Conservation (phyloP, 2,329 filamentous ascomycete species). For the Botrytis byssoidea region DNA sequence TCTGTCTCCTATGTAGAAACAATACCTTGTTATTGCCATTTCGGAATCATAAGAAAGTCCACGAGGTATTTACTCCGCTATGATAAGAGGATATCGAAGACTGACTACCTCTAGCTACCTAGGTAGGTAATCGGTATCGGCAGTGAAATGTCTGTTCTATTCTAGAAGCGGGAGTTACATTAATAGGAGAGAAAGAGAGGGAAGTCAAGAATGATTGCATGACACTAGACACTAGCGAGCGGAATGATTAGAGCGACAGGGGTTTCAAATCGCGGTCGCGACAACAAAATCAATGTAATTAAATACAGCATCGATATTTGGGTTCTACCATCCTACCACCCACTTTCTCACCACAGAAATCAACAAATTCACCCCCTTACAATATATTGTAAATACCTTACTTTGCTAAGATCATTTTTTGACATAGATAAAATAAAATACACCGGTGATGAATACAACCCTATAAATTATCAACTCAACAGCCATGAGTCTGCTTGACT, state of each 20-base stretch:
- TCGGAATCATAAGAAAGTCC: too few species aligned
- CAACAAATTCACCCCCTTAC: slow-evolving; percentile 23
- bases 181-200: not conserved
- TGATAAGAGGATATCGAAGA: not conserved
- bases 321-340: slow-evolving; percentile 25
- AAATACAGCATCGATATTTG: slow-evolving; percentile 27
- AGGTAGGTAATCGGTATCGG: not conserved
- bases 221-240: slow-evolving; percentile 14
- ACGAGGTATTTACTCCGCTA: not conserved
- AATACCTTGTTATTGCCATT: not conserved
- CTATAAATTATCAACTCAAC: slow-evolving; percentile 24
- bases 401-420: slow-evolving; percentile 20
- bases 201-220: slow-evolving; percentile 6
- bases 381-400: slow-evolving; percentile 21
- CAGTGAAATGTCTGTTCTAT: slow-evolving; percentile 2
- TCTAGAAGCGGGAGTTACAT: slow-evolving; percentile 7
- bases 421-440: slow-evolving; percentile 1
- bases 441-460: slow-evolving; percentile 31
- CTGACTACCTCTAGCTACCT: too few species aligned
- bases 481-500: slow-evolving; percentile 38
- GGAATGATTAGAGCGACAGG: slow-evolving; percentile 17
- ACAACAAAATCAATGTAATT: slow-evolving; percentile 20
- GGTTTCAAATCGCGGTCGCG: slow-evolving; percentile 21
- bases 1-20: not conserved
- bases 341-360: slow-evolving; percentile 19